Evolutionary conservation across 2,329 filamentous ascomycete species (phyloP), one percentile per base, ranked within the genome.

Genomic region (Zalaria sp.): DNA sequence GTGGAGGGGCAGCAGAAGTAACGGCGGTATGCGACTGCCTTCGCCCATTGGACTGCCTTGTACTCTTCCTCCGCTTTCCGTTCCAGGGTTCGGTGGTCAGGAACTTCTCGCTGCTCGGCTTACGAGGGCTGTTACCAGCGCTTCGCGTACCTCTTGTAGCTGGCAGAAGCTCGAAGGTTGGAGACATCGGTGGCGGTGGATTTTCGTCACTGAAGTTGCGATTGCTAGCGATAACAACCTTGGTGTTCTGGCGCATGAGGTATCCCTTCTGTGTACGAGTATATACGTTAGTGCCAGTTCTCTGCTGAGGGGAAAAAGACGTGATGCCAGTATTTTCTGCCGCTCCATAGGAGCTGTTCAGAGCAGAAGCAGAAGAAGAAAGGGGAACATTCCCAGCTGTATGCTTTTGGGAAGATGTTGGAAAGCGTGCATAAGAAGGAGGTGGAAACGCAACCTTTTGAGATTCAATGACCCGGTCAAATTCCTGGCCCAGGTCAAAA

Each of bases 81-180:
- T 93, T 94, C 91, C 91, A 98, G 10, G 91, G 91, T 63, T 96
- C 91, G 4, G 93, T 91, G 9, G 86, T 91, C 83, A 91, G 94
- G 2, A 87, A 93, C 59, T 93, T 84, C 48, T 69, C 67, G 35
- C 86, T 84, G 37, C 86, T 87, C 4, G 77, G 69, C 53, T 85
- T 79, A 56, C 93, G 84, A 27, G 85, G 78, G 4, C 82, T 85
- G 53, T 75, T 80, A 10, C 74, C 76, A 9, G 73, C 75, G 27
- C 80, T 79, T 42, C 76, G 75, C 25, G 70, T 69, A 25, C 68
- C 64, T 60, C 60, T 27, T 70, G 46, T 69, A 25, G 54, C 28
- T 28, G 46, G 36, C 11, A 34, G 40, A 11, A 36, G 25, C 7
- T 45, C 40, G 18, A 39, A 37, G 27, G 35, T 43, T 6, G 44